These are phyloP conservation scores for Rutstroemia sydowiana DNA, from an alignment of 2,329 filamentous ascomycete species.

Conservation along the genomic window DNA sequence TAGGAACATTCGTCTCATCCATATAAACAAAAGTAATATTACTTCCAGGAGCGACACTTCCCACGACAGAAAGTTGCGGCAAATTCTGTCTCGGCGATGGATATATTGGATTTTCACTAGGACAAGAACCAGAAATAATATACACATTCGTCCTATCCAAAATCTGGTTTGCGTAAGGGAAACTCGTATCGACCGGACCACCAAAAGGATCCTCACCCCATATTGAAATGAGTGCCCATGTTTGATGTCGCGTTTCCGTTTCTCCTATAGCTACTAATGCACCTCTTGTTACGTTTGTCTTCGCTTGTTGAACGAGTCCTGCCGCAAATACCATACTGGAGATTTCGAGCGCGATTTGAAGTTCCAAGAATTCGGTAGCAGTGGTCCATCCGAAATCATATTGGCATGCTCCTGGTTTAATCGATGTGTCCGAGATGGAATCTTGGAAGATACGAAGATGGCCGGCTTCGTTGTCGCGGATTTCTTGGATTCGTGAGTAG, in stretches of 20 bases:
- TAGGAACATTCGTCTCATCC: conserved; percentile 23
- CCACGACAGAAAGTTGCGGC: conserved; percentile 26
- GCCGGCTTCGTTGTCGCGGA: conserved; percentile 40
- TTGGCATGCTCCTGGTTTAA: conserved; percentile 35
- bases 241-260: conserved; percentile 35
- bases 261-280: conserved; percentile 34
- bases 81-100: conserved; percentile 32
- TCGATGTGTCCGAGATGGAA: conserved; percentile 34
- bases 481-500: conserved; percentile 34
- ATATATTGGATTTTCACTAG: conserved; percentile 32
- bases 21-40: conserved; percentile 29
- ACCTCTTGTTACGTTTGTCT: conserved; percentile 29
- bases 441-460: conserved; percentile 39
- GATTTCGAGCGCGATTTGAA: conserved; percentile 33
- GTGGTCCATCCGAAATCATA: conserved; percentile 28
- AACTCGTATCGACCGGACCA: conserved; percentile 36
- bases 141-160: conserved; percentile 32
- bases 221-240: conserved; percentile 37
- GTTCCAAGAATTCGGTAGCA: conserved; percentile 24
- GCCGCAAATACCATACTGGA: conserved; percentile 35
- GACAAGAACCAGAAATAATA: conserved; percentile 31
- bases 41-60: conserved; percentile 28
- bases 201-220: conserved; percentile 35
- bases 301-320: conserved; percentile 32
- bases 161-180: conserved; percentile 37